Evolutionary conservation across 1,284 basidiomycete species (phyloP).

Genomic region (Malassezia furfur): DNA sequence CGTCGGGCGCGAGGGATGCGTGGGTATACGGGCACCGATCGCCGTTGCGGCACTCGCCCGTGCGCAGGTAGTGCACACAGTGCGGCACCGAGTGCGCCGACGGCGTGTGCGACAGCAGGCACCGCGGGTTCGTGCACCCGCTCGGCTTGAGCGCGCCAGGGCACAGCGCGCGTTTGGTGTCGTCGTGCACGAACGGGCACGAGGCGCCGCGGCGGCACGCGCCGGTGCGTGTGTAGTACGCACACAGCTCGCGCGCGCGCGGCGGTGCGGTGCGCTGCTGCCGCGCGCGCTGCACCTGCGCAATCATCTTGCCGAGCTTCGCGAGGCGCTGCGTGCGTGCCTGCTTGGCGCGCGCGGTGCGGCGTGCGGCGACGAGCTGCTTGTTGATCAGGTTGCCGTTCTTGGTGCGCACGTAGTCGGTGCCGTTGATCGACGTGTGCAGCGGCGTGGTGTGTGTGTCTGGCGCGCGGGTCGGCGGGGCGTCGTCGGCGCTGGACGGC

Average conservation of each 20-base stretch:
- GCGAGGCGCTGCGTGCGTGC: conserved; percentile 30
- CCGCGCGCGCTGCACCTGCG: conserved; percentile 17
- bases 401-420: conserved; percentile 49
- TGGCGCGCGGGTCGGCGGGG: neutral
- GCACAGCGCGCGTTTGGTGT: conserved; percentile 37
- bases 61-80: conserved; percentile 37
- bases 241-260: conserved; percentile 2
- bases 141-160: conserved; percentile 31
- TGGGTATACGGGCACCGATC: conserved; percentile 37
- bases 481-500: neutral
- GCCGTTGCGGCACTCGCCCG: conserved; percentile 33
- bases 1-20: conserved; percentile 16
- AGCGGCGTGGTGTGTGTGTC: conserved; percentile 18
- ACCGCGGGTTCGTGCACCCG: conserved; percentile 33
- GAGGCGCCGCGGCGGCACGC: conserved; percentile 26
- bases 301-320: conserved; percentile 27
- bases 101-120: conserved; percentile 34
- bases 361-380: conserved; percentile 33
- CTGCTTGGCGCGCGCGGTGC: conserved; percentile 22
- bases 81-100: conserved; percentile 35
- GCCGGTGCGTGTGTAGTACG: conserved; percentile 15
- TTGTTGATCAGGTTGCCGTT: conserved; percentile 50
- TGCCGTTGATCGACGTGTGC: conserved; percentile 47
- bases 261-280: conserved; percentile 17
- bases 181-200: conserved; percentile 41